Conservation (phyloP, 2,329 filamentous ascomycete genomes). For the Exophiala bonariae region DNA sequence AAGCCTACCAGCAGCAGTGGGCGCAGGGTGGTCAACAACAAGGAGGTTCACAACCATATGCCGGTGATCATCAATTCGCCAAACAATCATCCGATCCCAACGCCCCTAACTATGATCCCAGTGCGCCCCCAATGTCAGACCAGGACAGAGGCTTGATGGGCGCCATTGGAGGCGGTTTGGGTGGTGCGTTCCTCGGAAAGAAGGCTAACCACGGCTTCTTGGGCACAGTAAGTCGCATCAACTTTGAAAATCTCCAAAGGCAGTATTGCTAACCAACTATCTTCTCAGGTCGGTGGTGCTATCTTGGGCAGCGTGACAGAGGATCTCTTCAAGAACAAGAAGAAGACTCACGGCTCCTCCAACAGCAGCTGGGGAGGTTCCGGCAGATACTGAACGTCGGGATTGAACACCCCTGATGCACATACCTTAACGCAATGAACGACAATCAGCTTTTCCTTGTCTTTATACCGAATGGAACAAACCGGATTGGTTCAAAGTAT, state of each 20-base stretch:
- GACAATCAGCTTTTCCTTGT: too few relatives aligned
- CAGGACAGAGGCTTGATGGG: constrained; percentile 60
- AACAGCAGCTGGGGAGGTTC: constrained; percentile 26
- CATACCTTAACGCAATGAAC: too few relatives aligned
- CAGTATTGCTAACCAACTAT: not conserved
- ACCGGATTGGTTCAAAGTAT: too few relatives aligned
- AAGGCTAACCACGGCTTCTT: constrained; percentile 58
- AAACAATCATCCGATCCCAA: constrained; percentile 25
- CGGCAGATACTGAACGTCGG: constrained; percentile 14
- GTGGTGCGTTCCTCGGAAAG: constrained; percentile 58
- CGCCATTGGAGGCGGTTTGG: constrained; percentile 56
- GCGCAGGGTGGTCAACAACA: constrained; percentile 11
- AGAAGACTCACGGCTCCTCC: constrained; percentile 33
- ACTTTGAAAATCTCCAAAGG: too few relatives aligned
- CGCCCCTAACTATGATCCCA: constrained; percentile 39
- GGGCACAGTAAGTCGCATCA: constrained; percentile 40
- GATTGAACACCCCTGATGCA: not conserved
- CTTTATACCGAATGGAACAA: too few relatives aligned
- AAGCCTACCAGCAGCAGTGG: constrained; percentile 25
- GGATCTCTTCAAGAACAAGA: constrained; percentile 52
- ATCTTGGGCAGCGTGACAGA: constrained; percentile 57
- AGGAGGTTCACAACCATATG: constrained; percentile 17
- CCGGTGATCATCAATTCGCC: constrained; percentile 22
- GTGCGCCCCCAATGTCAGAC: constrained; percentile 41
- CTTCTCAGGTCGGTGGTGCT: constrained; percentile 45